Evolutionary conservation across 768 basidiomycete species (phyloP).

Genomic region (Leccinum rimulosum): DNA sequence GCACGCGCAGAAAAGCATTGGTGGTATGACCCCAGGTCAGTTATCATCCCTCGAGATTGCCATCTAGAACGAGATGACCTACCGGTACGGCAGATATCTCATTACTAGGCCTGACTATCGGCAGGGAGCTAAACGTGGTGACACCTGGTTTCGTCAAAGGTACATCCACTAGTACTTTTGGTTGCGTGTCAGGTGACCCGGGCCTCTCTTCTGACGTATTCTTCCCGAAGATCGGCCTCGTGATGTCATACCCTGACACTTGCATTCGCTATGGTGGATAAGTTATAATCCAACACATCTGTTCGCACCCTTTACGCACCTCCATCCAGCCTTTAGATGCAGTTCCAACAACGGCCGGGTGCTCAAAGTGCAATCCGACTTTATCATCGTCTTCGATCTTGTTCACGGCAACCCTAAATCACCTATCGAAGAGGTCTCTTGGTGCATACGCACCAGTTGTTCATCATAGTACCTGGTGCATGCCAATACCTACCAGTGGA

Average conservation of each 20-base stretch:
- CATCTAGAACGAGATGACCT: background rate
- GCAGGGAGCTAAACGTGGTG: constrained; percentile 53
- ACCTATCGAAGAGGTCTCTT: constrained; percentile 31
- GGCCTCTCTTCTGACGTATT: background rate
- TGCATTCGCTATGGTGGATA: constrained; percentile 40
- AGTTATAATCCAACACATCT: background rate
- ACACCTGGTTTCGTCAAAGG: constrained; percentile 47
- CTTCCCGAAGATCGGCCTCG: constrained; percentile 38
- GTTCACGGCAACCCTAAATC: constrained; percentile 55
- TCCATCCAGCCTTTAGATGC: constrained; percentile 62
- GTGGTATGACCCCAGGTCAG: constrained; percentile 52
- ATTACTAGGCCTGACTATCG: constrained; percentile 31
- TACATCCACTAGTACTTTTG: constrained; percentile 31
- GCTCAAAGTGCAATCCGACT: constrained; percentile 46
- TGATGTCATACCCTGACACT: constrained; percentile 41
- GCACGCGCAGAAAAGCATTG: constrained; percentile 49
- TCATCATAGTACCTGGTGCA: constrained; percentile 62
- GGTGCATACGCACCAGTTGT: constrained; percentile 35
- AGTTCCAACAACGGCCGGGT: constrained; percentile 52
- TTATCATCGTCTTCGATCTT: constrained; percentile 28
- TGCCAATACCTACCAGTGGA: constrained; percentile 40
- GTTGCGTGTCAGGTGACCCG: background rate
- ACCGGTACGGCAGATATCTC: constrained; percentile 21
- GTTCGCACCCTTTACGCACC: constrained; percentile 15
- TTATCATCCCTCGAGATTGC: background rate